These are phyloP conservation scores for Begonia loranthoides DNA, from an alignment of 306 rosid genomes.

Conservation along the genomic window DNA sequence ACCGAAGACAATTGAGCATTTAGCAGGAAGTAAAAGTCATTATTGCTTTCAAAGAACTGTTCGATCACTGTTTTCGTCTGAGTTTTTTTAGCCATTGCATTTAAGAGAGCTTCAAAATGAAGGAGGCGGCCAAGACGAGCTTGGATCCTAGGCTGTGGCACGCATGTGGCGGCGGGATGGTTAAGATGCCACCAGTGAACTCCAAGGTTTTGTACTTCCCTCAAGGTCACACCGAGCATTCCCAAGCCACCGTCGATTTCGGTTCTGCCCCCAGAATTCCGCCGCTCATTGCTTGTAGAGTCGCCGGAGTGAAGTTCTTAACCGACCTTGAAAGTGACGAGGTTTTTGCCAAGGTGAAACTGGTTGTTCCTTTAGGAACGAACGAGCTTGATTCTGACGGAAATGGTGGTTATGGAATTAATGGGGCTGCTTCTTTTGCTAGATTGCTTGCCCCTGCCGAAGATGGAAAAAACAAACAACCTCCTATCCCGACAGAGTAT, in stretches of 20 bases:
- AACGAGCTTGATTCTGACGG: conserved; percentile 31
- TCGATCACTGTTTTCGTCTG: conserved; percentile 1
- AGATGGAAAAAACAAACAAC: too few relatives aligned
- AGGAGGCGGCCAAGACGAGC: conserved; percentile 41
- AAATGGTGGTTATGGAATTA: conserved; percentile 11
- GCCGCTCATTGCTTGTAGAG: conserved; percentile 55
- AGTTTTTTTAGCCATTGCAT: conserved; percentile 2
- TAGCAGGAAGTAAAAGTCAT: conserved; percentile 3
- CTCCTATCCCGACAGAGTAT: too few relatives aligned
- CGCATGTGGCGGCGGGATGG: conserved; percentile 97
- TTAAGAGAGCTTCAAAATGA: conserved; percentile 26
- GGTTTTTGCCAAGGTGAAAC: conserved; percentile 41
- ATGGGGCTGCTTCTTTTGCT: conserved; percentile 61
- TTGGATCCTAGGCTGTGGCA: conserved; percentile 97
- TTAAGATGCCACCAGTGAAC: conserved; percentile 71
- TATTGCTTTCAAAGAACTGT: conserved; percentile 3
- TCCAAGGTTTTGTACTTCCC: conserved; percentile 86
- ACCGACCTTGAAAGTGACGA: conserved; percentile 92
- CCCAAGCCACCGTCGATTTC: conserved; percentile 55
- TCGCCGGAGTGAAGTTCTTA: conserved; percentile 47
- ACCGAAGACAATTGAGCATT: conserved; percentile 7
- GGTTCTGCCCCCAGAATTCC: conserved; percentile 36
- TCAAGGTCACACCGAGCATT: conserved; percentile 94
- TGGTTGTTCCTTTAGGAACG: conserved; percentile 37
- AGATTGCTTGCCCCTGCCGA: too few relatives aligned